These are phyloP conservation scores for Trametopsis cervina DNA, from an alignment of 768 basidiomycete genomes.

Conservation along the genomic window DNA sequence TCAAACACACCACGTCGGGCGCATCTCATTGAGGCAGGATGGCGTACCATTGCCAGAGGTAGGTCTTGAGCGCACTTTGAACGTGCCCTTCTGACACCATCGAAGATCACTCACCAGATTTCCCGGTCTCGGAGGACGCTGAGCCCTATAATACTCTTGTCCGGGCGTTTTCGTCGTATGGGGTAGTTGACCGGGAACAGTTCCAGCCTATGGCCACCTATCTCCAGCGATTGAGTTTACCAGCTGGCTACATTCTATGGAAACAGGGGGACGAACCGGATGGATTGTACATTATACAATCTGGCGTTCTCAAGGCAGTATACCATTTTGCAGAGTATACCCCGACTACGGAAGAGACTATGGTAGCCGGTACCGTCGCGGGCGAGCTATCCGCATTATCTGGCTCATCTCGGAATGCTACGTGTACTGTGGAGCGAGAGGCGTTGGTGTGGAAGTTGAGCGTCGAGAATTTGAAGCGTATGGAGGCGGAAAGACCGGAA, in stretches of 20 bases:
- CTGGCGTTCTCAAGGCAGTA: slow-evolving; percentile 76
- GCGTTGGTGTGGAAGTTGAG: slow-evolving; percentile 80
- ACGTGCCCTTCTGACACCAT: not conserved
- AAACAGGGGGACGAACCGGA: slow-evolving; percentile 67
- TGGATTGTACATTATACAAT: slow-evolving; percentile 84
- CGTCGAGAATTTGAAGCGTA: slow-evolving; percentile 41
- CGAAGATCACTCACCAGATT: slow-evolving; percentile 17
- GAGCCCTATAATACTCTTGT: slow-evolving; percentile 74
- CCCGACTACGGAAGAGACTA: slow-evolving; percentile 72
- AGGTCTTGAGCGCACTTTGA: slow-evolving; percentile 7
- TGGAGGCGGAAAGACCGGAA: slow-evolving; percentile 65
- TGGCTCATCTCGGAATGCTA: slow-evolving; percentile 74
- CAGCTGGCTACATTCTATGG: slow-evolving; percentile 65
- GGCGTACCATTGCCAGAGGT: slow-evolving; percentile 63
- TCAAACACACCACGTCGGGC: slow-evolving; percentile 58
- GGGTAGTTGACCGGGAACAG: slow-evolving; percentile 44
- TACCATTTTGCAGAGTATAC: slow-evolving; percentile 71
- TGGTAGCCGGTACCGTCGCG: slow-evolving; percentile 90
- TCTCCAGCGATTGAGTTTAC: slow-evolving; percentile 55
- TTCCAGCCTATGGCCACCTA: slow-evolving; percentile 64
- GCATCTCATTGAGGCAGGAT: slow-evolving; percentile 66
- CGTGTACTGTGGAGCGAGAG: slow-evolving; percentile 72
- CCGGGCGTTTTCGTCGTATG: slow-evolving; percentile 75
- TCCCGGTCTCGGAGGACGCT: slow-evolving; percentile 26
- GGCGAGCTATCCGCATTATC: slow-evolving; percentile 88